A percentile compares a stretch with the other conserved stretches of the same genome.
Conservation (phyloP, 2,329 filamentous ascomycete species). For the Colletotrichum liaoningense region DNA sequence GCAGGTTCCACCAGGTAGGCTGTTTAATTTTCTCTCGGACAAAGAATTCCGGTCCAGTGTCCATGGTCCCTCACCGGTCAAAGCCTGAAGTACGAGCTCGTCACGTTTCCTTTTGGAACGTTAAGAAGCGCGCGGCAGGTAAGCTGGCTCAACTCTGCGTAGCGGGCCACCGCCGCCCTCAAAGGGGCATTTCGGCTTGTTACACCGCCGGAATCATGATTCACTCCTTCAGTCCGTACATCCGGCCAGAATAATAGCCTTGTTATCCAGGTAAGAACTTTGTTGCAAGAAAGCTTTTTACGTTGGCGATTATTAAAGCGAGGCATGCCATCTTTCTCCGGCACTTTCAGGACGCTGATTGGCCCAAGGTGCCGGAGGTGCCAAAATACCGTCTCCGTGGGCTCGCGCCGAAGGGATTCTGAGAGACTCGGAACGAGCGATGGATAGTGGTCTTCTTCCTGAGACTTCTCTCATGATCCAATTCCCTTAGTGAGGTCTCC, state of each 20-base stretch:
- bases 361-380: neutral
- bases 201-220: neutral
- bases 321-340: neutral
- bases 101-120: neutral
- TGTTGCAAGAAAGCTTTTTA: neutral
- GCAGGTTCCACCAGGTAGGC: too few relatives aligned
- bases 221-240: neutral
- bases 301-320: neutral
- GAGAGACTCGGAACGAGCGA: neutral
- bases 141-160: neutral
- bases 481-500: neutral
- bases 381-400: neutral
- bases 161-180: neutral
- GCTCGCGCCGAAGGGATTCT: too few relatives aligned
- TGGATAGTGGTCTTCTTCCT: neutral
- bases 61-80: too few relatives aligned
- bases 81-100: neutral
- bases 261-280: neutral
- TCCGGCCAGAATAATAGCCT: neutral
- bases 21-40: too few relatives aligned
- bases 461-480: neutral
- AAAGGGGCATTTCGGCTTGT: neutral
- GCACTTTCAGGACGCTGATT: neutral
- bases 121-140: neutral
- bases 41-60: neutral